phyloP scores from a whole-genome alignment of 2,329 filamentous ascomycete genomes.

The Paecilomyces fulvus region DNA sequence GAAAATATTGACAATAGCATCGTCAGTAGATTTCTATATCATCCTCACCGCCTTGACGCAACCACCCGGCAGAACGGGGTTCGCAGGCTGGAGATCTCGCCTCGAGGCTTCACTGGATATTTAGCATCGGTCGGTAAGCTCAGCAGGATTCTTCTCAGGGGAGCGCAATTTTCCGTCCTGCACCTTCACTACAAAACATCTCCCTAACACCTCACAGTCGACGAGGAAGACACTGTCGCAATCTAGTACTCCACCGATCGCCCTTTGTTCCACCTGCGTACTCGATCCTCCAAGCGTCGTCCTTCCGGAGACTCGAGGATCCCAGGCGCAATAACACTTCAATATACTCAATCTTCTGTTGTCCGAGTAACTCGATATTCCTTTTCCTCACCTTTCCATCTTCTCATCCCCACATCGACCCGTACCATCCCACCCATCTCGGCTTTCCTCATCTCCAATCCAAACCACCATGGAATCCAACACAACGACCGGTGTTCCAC shows the following conservation, averaged over 20 bases:
- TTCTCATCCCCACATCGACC: not conserved
- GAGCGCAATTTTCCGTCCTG: not conserved
- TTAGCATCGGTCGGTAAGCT: not conserved
- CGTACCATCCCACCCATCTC: not conserved
- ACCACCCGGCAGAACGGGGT: slow-evolving; percentile 18
- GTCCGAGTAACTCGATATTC: not conserved
- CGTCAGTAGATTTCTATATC: not conserved
- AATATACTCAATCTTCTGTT: not conserved
- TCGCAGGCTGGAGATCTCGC: not conserved
- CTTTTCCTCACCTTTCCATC: not conserved
- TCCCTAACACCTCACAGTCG: not conserved
- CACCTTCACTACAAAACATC: not conserved
- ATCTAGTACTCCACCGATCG: not conserved
- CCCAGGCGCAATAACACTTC: not conserved
- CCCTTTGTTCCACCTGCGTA: not conserved
- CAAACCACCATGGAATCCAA: slow-evolving; percentile 19
- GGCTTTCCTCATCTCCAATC: not conserved
- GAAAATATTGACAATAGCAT: not conserved
- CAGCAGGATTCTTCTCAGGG: not conserved
- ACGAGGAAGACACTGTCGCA: not conserved
- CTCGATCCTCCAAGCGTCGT: not conserved
- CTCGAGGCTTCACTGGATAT: not conserved
- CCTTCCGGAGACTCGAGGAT: not conserved
- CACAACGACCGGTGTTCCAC: slow-evolving; percentile 13
- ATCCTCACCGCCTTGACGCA: slow-evolving; percentile 18